Percentiles rank a stretch among this genome's conserved stretches.
phyloP scores from a whole-genome alignment of 352 stramenopile species.

The Globisporangium cederbergense region DNA sequence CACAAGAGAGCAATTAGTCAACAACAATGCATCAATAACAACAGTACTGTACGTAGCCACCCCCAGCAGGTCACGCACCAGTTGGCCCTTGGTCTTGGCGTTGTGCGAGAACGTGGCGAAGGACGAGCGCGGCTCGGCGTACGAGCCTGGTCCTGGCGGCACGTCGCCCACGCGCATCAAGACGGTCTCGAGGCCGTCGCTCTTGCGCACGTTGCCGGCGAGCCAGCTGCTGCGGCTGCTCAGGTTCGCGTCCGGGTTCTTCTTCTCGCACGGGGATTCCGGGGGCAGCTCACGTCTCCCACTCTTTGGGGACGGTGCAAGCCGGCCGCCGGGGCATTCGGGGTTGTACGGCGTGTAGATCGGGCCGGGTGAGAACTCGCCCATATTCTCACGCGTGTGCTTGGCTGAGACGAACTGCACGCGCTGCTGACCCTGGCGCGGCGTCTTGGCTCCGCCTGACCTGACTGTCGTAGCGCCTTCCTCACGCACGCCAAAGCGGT shows the following conservation, averaged over 20 bases:
- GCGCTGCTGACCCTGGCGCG: conserved; percentile 36
- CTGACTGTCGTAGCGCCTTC: background rate
- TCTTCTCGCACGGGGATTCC: conserved; percentile 37
- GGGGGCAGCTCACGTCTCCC: conserved; percentile 32
- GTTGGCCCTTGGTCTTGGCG: conserved; percentile 34
- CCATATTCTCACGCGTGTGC: conserved; percentile 83
- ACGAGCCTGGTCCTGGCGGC: conserved; percentile 62
- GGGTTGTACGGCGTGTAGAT: conserved; percentile 79
- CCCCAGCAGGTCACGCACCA: conserved; percentile 12
- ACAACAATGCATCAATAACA: background rate
- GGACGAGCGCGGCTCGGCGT: conserved; percentile 63
- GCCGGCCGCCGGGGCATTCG: conserved; percentile 53
- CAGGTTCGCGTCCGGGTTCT: conserved; percentile 71
- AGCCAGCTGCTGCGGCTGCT: conserved; percentile 82
- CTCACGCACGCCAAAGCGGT: conserved; percentile 66
- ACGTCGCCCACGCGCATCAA: conserved; percentile 71
- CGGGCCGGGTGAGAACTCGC: conserved; percentile 78
- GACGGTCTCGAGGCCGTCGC: conserved; percentile 67
- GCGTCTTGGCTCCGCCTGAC: conserved; percentile 23
- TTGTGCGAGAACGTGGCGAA: conserved; percentile 79
- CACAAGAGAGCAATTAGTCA: background rate
- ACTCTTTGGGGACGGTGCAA: conserved; percentile 51
- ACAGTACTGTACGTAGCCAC: background rate
- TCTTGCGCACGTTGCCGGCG: conserved; percentile 71
- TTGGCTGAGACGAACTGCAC: conserved; percentile 75